Evolutionary conservation across 805 yeast genomes (phyloP), one percentile per base, ranked within the genome.

Genomic region (Pichia cephalocereana): DNA sequence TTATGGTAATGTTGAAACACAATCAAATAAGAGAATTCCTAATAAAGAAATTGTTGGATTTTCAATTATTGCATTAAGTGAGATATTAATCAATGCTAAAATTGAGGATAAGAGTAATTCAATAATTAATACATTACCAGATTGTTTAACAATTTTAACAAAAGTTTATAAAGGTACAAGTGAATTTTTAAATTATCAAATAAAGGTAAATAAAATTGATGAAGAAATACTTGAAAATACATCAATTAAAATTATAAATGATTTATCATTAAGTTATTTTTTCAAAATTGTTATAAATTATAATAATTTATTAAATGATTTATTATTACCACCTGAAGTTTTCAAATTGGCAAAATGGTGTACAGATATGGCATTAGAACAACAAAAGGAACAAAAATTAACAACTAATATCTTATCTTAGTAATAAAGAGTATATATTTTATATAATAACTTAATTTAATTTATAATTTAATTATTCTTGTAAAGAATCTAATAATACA

Each of bases 271-370:
- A 64, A 74, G 72, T 49, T 80, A 81, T 45, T 83, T 83, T 59
- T 76, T 78, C 57, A 80, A 79, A 51, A 70, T 84, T 41, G 82
- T 85, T 31, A 67, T 83, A 37, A 74, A 75, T 55, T 84, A 80
- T 62, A 82, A 82, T 59, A 74, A 70, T 40, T 71, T 79, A 42
- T 64, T 85, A 51, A 82, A 82, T 59, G 89, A 83, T 56, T 73
- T 84, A 54, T 71, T 78, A 27, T 66, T 85, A 41, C 72, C 77
- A 45, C 77, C 83, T 4, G 78, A 79, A 43, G 85, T 84, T 6
- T 77, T 78, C 57, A 78, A 77, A 52, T 68, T 83, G 52, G 87
- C 87, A 17, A 81, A 82, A 58, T 79, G 86, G 82, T 84, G 84
- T 28, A 72, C 82, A 48, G 89, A 83, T 54, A 74, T 74, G 31